Evolutionary conservation across 2,329 filamentous ascomycete genomes (phyloP), one percentile per base, ranked within the genome.

Genomic region (Aspergillus sojae): DNA sequence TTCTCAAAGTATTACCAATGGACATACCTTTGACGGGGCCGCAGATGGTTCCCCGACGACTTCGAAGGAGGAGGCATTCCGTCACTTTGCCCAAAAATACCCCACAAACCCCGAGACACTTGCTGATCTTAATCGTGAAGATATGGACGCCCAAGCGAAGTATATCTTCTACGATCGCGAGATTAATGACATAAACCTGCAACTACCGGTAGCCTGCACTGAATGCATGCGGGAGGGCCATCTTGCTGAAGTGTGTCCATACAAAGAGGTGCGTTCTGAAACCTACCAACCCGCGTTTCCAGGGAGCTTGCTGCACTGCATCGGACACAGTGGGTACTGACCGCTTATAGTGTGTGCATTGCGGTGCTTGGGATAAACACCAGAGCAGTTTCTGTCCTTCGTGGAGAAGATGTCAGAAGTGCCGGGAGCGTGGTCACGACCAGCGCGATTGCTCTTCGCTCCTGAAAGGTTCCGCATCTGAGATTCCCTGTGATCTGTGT

Each of bases 401-500:
- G 28, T 78, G 79, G 72, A 70, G 74, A 63, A 71, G 79, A 66
- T 82, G 80, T 67, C 71, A 77, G 56, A 88, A 86, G 71, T 92
- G 90, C 75, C 83, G 81, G 55, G 85, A 89, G 74, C 79, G 85
- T 50, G 90, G 89, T 11, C 90, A 93, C 70, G 68, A 71, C 57
- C 75, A 77, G 21, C 30, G 65, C 1, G 68, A 77, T 9, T 92
- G 90, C 71, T 70, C 75, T 2, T 86, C 89, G 65, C 86, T 87
- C 64, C 80, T 91, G 19, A 83, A 83, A 65, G 81, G 82, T 19
- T 86, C 89, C 61, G 81, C 82, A 30, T 61, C 67, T n/a, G 77
- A 80, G 26, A 78, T 84, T 54, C 82, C 83, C 3, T 93, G 90
- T 72, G 85, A 86, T 12, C 79, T 88, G 39, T 93, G 90, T 74